Evolutionary conservation across 768 basidiomycete genomes (phyloP).

Genomic region (Rhizopogon vesiculosus): DNA sequence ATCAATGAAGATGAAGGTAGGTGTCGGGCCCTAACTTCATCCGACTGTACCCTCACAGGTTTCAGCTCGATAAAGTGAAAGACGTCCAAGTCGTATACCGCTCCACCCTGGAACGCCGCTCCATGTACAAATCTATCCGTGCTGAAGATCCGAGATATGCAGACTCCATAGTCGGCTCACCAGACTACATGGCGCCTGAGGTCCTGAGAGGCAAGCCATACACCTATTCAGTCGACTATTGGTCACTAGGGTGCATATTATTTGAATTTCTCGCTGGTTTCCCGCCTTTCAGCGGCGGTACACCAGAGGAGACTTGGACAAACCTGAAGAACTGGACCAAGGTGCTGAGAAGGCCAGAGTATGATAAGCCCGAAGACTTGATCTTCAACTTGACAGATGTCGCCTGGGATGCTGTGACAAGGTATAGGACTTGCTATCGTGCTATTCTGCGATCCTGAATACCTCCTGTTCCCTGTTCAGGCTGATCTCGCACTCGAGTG

Average conservation of each 20-base stretch:
- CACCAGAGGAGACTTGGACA: constrained; percentile 97
- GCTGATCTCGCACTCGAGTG: constrained; percentile 82
- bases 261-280: constrained; percentile 98
- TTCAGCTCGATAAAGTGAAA: constrained; percentile 92
- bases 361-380: constrained; percentile 92
- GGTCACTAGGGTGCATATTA: constrained; percentile 97
- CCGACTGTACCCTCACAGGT: constrained; percentile 4
- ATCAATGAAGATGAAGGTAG: constrained; percentile 86
- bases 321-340: constrained; percentile 98
- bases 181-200: constrained; percentile 97
- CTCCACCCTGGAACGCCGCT: constrained; percentile 90
- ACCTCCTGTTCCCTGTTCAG: constrained; percentile 29
- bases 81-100: constrained; percentile 87
- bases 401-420: constrained; percentile 92
- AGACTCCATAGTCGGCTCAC: constrained; percentile 95
- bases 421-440: constrained; percentile 38
- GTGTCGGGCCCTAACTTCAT: constrained; percentile 1
- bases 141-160: constrained; percentile 91
- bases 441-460: constrained; percentile 1
- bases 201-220: constrained; percentile 94
- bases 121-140: constrained; percentile 89
- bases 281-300: constrained; percentile 95
- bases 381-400: constrained; percentile 93
- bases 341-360: constrained; percentile 87
- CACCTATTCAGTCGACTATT: constrained; percentile 94